Evolutionary conservation across 371 early-diverging fungal species (phyloP), one percentile per base, ranked within the genome.

Genomic region (Apophysomyces elegans): DNA sequence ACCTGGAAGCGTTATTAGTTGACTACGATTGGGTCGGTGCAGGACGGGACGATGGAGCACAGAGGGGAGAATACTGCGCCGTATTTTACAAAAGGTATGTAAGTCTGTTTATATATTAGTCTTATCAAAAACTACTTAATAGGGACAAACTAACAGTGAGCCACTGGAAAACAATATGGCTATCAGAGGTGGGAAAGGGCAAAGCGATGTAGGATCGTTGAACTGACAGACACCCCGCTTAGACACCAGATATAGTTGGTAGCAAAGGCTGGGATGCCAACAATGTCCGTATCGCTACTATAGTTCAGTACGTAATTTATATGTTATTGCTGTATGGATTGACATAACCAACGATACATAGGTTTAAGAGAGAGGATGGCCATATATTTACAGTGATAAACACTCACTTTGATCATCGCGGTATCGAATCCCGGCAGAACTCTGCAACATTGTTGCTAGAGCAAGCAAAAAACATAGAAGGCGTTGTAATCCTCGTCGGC

Each of bases 21-120:
- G 80, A 84, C 16, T 86, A 84, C 61, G 71, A 71, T 1, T 83
- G 84, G 84, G 57, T 83, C 2, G 85, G 85, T 36, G 75, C 63
- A 2, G 86, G 86, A 14, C 71, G 85, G 37, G 62, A 70, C 7
- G 84, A 85, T 62, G 86, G 85, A 5, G 76, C 81, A 32, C 60
- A 76, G 45, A 60, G 74, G 39, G 84, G 84, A 7, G 83, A 85
- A 64, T 74, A 76, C 36, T 59, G 68, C 35, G 75, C 83, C 7
- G 63, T 82, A 7, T 82, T 82, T 61, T 82, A 79, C 60, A 79
- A 79, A 47, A 73, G 67, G 80, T 79, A 71, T 18, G 1, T 41
- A 46, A 58, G 13, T 21, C 6, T 26, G 39, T 38, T 13, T 26
- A 26, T 26, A 26, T 26, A 26, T 26, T 3, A 26, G 45, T 37